Conservation (phyloP, 495 filamentous ascomycete genomes). For the Penicillium paxilli region DNA sequence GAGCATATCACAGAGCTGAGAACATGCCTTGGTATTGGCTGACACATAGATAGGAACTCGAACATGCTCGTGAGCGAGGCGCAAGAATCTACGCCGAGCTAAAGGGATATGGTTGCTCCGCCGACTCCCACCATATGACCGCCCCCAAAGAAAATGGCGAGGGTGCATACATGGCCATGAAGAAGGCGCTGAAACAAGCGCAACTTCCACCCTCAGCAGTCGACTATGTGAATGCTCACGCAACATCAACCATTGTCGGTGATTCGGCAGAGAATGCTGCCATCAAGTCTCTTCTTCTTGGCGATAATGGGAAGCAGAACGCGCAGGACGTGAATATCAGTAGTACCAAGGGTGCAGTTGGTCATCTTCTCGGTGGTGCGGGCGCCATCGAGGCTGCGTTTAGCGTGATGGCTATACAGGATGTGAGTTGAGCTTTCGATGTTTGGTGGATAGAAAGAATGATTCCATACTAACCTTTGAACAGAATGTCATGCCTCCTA, state of each 20-base stretch:
- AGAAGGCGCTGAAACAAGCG: conserved; percentile 74
- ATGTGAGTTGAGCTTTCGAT: conserved; percentile 57
- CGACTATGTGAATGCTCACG: conserved; percentile 95
- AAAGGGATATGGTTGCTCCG: conserved; percentile 81
- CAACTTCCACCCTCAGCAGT: conserved; percentile 65
- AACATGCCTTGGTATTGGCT: no score
- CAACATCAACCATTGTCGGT: conserved; percentile 81
- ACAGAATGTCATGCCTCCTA: conserved; percentile 81
- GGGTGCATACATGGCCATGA: conserved; percentile 84
- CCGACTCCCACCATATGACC: conserved; percentile 91
- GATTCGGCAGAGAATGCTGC: conserved; percentile 87
- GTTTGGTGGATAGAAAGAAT: no score
- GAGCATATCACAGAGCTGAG: conserved; percentile 1
- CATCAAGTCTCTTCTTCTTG: conserved; percentile 75
- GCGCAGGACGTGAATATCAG: conserved; percentile 75
- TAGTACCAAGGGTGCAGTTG: conserved; percentile 91
- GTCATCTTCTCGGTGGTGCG: conserved; percentile 88
- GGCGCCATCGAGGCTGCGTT: conserved; percentile 89
- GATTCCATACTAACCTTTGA: no score
- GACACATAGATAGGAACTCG: conserved; percentile 59
- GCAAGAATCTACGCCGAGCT: conserved; percentile 88
- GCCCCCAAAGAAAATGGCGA: conserved; percentile 78
- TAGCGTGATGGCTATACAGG: conserved; percentile 70
- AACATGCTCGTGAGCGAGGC: conserved; percentile 78
- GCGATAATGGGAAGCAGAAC: conserved; percentile 61